Conservation (phyloP, 2,329 filamentous ascomycete species). For the Neofusicoccum laricinum region DNA sequence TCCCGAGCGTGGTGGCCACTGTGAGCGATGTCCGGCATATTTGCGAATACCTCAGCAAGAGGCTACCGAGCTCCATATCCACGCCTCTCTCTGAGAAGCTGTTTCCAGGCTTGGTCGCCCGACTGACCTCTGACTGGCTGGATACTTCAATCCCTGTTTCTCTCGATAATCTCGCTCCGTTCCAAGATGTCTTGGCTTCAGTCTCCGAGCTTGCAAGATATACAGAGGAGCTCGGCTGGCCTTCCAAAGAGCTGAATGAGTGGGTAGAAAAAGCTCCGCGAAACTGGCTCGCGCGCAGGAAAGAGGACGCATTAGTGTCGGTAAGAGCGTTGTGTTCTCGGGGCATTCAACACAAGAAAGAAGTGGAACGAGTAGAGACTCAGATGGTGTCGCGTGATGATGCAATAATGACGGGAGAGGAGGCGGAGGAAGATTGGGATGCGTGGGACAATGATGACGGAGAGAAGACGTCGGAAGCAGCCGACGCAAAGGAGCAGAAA, state of each 20-base stretch:
- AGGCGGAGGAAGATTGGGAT: conserved; percentile 73
- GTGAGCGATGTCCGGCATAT: conserved; percentile 30
- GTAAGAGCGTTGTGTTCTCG: conserved; percentile 67
- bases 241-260: conserved; percentile 62
- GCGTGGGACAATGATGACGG: conserved; percentile 72
- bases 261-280: conserved; percentile 80
- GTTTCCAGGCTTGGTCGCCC: conserved; percentile 65
- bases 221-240: conserved; percentile 63
- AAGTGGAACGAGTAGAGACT: conserved; percentile 81
- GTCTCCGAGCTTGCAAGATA: conserved; percentile 63
- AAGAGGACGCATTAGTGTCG: conserved; percentile 73
- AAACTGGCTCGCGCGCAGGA: conserved; percentile 81
- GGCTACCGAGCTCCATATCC: conserved; percentile 49
- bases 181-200: conserved; percentile 66
- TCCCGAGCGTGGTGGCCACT: conserved; percentile 28
- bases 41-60: conserved; percentile 49
- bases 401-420: conserved; percentile 57
- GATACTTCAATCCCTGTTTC: conserved; percentile 72
- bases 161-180: conserved; percentile 66
- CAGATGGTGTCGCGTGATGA: conserved; percentile 72
- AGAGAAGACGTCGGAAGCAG: conserved; percentile 19
- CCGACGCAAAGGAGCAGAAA: conserved; percentile 9
- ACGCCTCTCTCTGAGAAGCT: conserved; percentile 64
- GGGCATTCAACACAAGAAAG: conserved; percentile 64
- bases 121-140: conserved; percentile 72